These are phyloP conservation scores for Microcyclospora pomicola DNA, from an alignment of 2,329 filamentous ascomycete genomes.

Conservation along the genomic window DNA sequence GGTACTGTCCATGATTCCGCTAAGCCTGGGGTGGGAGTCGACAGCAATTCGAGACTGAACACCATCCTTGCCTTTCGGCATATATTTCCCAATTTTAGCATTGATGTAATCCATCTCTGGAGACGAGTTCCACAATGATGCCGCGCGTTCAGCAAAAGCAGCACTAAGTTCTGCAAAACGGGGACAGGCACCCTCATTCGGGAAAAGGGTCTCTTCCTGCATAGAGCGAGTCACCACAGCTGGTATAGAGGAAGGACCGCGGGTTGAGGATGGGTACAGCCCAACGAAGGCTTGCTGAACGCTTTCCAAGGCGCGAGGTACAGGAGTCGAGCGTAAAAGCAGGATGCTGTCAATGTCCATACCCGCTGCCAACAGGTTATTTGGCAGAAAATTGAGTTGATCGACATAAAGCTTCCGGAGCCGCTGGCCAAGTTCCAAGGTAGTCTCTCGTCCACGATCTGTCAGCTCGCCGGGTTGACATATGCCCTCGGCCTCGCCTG, in stretches of 20 bases:
- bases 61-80: slow-evolving; percentile 44
- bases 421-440: slow-evolving; percentile 33
- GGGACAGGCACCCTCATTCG: slow-evolving; percentile 36
- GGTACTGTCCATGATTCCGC: slow-evolving; percentile 86
- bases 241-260: slow-evolving; percentile 28
- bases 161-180: slow-evolving; percentile 34
- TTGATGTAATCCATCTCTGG: slow-evolving; percentile 76
- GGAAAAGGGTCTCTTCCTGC: slow-evolving; percentile 36
- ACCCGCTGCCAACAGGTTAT: slow-evolving; percentile 23
- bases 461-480: slow-evolving; percentile 52
- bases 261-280: slow-evolving; percentile 31
- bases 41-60: slow-evolving; percentile 48
- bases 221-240: slow-evolving; percentile 32
- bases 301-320: slow-evolving; percentile 37
- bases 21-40: slow-evolving; percentile 69
- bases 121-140: slow-evolving; percentile 39
- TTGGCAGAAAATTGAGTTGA: slow-evolving; percentile 36
- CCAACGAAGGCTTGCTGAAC: slow-evolving; percentile 38
- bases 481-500: slow-evolving; percentile 48
- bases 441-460: slow-evolving; percentile 36
- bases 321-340: slow-evolving; percentile 34
- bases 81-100: slow-evolving; percentile 65
- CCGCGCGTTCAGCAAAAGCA: slow-evolving; percentile 35
- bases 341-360: slow-evolving; percentile 20
- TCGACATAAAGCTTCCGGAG: slow-evolving; percentile 37